Conservation (phyloP, 805 yeast genomes). For the Kodamaea sagamina region DNA sequence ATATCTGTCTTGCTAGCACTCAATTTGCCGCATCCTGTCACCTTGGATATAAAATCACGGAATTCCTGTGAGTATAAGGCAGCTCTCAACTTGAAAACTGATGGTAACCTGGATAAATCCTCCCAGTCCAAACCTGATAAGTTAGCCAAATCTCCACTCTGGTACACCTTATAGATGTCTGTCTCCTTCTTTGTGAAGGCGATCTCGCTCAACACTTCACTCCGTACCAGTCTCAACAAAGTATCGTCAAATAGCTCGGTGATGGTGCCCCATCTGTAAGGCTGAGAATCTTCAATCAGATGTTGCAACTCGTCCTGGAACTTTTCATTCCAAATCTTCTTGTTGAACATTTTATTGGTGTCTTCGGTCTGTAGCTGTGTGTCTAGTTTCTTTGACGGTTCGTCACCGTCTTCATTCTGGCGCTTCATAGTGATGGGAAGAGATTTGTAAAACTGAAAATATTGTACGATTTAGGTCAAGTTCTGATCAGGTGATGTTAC, state of each 20-base stretch:
- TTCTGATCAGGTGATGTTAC: conserved; percentile 8
- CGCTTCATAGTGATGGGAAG: conserved; percentile 9
- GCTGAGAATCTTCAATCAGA: conserved; percentile 58
- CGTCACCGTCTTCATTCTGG: conserved; percentile 3
- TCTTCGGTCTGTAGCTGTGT: conserved; percentile 4
- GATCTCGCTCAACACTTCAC: conserved; percentile 78
- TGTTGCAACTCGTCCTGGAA: conserved; percentile 43
- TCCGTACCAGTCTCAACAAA: conserved; percentile 74
- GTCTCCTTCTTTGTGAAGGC: conserved; percentile 96
- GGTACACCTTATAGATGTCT: conserved; percentile 90
- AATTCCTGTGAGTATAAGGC: conserved; percentile 87
- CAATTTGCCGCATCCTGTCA: conserved; percentile 85
- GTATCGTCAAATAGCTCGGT: conserved; percentile 72
- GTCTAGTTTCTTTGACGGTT: conserved; percentile 9
- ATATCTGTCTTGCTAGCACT: conserved; percentile 92
- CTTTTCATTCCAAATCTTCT: conserved; percentile 47
- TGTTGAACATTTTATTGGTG: conserved; percentile 37
- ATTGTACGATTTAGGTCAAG: not conserved
- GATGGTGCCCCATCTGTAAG: conserved; percentile 90
- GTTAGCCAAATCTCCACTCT: conserved; percentile 90
- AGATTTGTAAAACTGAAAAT: not conserved
- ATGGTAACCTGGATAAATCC: conserved; percentile 72
- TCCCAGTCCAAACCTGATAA: conserved; percentile 79
- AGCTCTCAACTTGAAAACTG: conserved; percentile 74
- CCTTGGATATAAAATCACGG: conserved; percentile 70